These are phyloP conservation scores for Annulohypoxylon maeteangense DNA, from an alignment of 495 filamentous ascomycete species.

Conservation along the genomic window DNA sequence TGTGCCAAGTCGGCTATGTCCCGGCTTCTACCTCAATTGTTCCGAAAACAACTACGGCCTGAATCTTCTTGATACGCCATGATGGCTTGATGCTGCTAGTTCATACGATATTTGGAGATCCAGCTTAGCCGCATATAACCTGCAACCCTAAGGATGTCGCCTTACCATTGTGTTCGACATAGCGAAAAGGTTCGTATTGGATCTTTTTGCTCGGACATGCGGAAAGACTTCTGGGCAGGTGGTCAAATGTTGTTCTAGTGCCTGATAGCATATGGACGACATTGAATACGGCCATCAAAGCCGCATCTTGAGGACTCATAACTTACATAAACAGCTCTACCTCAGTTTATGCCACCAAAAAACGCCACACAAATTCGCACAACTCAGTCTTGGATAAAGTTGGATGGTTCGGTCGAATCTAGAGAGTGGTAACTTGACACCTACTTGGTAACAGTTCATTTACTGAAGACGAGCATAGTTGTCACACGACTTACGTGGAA, in stretches of 20 bases:
- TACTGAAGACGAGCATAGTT: background rate
- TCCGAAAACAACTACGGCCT: background rate
- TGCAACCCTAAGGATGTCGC: background rate
- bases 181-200: background rate
- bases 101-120: background rate
- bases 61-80: background rate
- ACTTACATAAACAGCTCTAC: background rate
- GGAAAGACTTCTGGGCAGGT: background rate
- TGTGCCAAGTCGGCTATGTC: background rate
- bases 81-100: background rate
- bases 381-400: background rate
- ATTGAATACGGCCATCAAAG: background rate
- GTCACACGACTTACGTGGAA: background rate
- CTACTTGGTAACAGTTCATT: background rate
- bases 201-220: background rate
- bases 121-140: background rate
- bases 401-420: too few relatives aligned
- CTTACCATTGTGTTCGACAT: background rate
- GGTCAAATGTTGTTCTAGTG: background rate
- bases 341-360: background rate
- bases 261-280: background rate
- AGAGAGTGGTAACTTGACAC: background rate
- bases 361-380: background rate
- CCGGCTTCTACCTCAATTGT: too few relatives aligned
- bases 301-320: background rate